Evolutionary conservation across 495 filamentous ascomycete species (phyloP).

Genomic region (Penicillium manginii): DNA sequence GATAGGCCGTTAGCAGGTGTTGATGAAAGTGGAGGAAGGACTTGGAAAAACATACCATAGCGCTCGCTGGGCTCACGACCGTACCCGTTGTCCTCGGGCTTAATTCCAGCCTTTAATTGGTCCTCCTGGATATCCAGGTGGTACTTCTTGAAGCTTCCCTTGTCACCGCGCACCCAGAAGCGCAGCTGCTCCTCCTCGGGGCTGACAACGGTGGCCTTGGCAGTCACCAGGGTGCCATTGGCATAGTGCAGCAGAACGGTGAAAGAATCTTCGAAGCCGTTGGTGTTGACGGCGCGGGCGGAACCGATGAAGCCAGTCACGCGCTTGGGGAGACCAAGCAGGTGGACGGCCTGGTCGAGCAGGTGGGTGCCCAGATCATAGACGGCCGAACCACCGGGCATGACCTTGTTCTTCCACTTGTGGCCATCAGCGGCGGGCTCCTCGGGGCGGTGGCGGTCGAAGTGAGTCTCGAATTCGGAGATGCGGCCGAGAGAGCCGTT

Average conservation of each 20-base stretch:
- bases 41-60: slow-evolving; percentile 40
- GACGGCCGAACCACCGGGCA: slow-evolving; percentile 71
- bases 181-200: slow-evolving; percentile 71
- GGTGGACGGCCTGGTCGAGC: slow-evolving; percentile 75
- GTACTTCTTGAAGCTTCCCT: slow-evolving; percentile 81
- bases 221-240: slow-evolving; percentile 60
- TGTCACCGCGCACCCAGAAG: slow-evolving; percentile 80
- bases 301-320: slow-evolving; percentile 71
- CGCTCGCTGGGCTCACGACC: slow-evolving; percentile 64
- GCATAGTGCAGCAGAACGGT: slow-evolving; percentile 72
- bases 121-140: slow-evolving; percentile 83
- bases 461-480: slow-evolving; percentile 82
- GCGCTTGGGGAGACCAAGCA: slow-evolving; percentile 75
- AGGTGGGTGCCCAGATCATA: slow-evolving; percentile 87
- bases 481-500: slow-evolving; percentile 62
- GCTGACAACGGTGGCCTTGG: slow-evolving; percentile 71
- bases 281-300: slow-evolving; percentile 61
- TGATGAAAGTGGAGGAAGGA: not conserved
- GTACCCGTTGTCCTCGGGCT: slow-evolving; percentile 65
- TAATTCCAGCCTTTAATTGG: slow-evolving; percentile 71
- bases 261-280: slow-evolving; percentile 67
- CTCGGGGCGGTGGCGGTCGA: slow-evolving; percentile 74
- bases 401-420: slow-evolving; percentile 72
- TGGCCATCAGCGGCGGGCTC: slow-evolving; percentile 47
- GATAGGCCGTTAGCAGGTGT: not conserved